A percentile compares a stretch with the other conserved stretches of the same genome.
Conservation (phyloP, 768 basidiomycete genomes). For the Lactifluus echinatus region DNA sequence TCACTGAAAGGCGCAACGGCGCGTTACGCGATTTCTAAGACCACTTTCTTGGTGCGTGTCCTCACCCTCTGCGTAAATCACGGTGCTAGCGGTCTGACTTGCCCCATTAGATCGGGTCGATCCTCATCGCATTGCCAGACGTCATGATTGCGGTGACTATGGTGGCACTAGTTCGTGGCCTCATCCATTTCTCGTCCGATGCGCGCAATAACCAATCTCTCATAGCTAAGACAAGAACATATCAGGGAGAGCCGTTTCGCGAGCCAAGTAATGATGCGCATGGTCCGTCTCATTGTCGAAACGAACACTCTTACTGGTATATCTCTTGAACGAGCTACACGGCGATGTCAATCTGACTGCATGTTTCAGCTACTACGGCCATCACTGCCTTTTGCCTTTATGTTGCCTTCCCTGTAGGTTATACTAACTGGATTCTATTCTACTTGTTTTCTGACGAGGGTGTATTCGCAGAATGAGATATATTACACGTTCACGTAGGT, state of each 20-base stretch:
- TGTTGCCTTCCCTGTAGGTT: conserved; percentile 2
- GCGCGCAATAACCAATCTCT: not conserved
- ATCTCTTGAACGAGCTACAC: no score
- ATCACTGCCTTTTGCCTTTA: conserved; percentile 4
- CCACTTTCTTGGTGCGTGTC: no score
- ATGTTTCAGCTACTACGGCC: conserved; percentile 1
- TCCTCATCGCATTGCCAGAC: not conserved
- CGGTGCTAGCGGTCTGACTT: no score
- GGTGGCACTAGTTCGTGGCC: conserved; percentile 1
- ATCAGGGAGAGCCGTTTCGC: not conserved
- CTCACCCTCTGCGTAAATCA: not conserved
- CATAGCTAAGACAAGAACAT: not conserved
- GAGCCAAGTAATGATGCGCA: conserved; percentile 16
- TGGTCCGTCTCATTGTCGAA: conserved; percentile 24
- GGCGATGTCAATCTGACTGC: no score
- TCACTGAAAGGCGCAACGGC: no score
- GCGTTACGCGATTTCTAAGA: no score
- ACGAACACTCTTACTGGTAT: conserved; percentile 20
- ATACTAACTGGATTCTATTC: no score
- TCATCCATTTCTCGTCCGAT: not conserved
- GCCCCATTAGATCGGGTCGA: no score
- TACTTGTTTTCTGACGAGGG: no score
- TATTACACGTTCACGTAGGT: conserved; percentile 2
- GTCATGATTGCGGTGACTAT: conserved; percentile 9
- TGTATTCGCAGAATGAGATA: conserved; percentile 4